These are phyloP conservation scores for Escovopsis sp. DNA, from an alignment of 2,329 filamentous ascomycete genomes.

Conservation along the genomic window DNA sequence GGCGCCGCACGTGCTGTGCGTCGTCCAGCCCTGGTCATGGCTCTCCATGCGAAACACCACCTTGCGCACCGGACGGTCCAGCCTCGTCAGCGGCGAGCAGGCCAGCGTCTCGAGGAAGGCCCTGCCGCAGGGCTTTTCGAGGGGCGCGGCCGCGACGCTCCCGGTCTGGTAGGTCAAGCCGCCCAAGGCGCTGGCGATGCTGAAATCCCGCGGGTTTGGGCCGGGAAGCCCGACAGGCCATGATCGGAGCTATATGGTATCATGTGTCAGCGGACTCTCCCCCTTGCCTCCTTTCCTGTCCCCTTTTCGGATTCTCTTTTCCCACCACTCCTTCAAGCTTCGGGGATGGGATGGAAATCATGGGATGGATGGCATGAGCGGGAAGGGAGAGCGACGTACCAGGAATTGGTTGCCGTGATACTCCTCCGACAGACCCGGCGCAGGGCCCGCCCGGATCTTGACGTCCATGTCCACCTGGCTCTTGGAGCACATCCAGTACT, in stretches of 20 bases:
- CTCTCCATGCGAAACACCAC: slow-evolving; percentile 45
- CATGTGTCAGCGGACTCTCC: too few relatives aligned
- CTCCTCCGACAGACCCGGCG: background rate
- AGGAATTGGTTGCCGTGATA: background rate
- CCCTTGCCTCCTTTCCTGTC: background rate
- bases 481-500: slow-evolving; percentile 43
- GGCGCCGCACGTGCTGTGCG: background rate
- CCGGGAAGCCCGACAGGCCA: slow-evolving; percentile 3
- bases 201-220: too few relatives aligned
- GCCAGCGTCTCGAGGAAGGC: slow-evolving; percentile 18
- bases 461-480: slow-evolving; percentile 13
- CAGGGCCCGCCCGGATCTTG: background rate
- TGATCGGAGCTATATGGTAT: background rate
- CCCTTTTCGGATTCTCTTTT: too few relatives aligned
- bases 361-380: too few relatives aligned
- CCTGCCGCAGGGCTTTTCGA: slow-evolving; percentile 4
- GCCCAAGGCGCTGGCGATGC: too few relatives aligned
- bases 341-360: background rate
- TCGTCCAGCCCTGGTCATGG: slow-evolving; percentile 44
- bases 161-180: background rate
- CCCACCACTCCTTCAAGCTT: too few relatives aligned
- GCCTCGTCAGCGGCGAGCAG: slow-evolving; percentile 21
- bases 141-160: background rate
- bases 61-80: slow-evolving; percentile 39
- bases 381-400: too few relatives aligned